Evolutionary conservation across 441 rosid species (phyloP).

Genomic region (Bocquillonia castaneifolia): DNA sequence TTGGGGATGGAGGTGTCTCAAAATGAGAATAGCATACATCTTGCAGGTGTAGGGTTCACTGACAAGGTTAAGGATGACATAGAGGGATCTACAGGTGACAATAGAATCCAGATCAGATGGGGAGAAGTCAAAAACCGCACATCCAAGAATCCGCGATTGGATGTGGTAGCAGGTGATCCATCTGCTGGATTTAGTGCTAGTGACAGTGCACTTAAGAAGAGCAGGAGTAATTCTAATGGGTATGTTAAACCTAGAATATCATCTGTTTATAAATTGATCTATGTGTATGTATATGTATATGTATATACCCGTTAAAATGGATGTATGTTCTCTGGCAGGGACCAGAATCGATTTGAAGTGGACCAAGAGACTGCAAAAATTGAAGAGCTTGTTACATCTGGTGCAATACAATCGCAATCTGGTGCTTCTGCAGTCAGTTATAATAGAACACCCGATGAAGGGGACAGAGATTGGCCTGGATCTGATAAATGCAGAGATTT

Average conservation of each 20-base stretch:
- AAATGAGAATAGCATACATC: constrained; percentile 30
- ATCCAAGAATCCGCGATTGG: constrained; percentile 42
- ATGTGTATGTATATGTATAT: neutral
- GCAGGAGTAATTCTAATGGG: constrained; percentile 36
- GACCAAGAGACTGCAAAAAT: constrained; percentile 27
- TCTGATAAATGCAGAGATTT: constrained; percentile 21
- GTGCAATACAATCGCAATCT: constrained; percentile 22
- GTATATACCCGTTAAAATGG: neutral
- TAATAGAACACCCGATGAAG: constrained; percentile 16
- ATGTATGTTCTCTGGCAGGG: constrained; percentile 48
- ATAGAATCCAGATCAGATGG: constrained; percentile 55
- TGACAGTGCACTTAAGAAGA: constrained; percentile 26
- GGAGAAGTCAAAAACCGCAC: constrained; percentile 69
- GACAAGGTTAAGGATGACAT: constrained; percentile 29
- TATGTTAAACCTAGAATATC: constrained; percentile 29
- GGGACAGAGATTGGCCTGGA: constrained; percentile 20
- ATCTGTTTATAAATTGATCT: neutral
- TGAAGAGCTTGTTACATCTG: constrained; percentile 22
- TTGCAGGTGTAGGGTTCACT: constrained; percentile 24
- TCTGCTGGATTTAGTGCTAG: constrained; percentile 22
- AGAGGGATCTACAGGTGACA: constrained; percentile 35
- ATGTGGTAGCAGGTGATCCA: constrained; percentile 23
- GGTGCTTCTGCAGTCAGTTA: constrained; percentile 24
- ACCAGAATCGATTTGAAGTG: constrained; percentile 30
- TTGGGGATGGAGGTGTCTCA: constrained; percentile 29